phyloP scores from a whole-genome alignment of 768 basidiomycete species.

The Mycena filopes region DNA sequence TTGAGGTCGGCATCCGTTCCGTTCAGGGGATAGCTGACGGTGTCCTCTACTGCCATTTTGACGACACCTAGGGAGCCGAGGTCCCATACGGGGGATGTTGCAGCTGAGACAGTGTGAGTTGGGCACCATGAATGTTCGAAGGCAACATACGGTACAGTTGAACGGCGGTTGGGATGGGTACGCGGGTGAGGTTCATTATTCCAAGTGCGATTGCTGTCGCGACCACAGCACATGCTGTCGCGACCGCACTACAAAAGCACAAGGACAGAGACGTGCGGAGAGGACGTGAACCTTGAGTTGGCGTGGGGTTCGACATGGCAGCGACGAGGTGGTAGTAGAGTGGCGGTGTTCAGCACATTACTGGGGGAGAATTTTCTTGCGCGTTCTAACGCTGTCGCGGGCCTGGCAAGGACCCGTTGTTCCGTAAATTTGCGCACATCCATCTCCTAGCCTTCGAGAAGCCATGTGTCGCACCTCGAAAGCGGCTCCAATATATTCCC shows the following conservation, averaged over 20 bases:
- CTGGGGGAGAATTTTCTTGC: no score
- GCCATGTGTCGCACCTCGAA: no score
- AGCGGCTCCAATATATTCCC: no score
- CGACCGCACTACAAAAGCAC: background rate
- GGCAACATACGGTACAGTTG: background rate
- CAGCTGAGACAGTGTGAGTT: background rate
- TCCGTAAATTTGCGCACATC: no score
- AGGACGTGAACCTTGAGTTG: background rate
- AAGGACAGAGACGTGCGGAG: background rate
- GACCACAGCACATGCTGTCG: background rate
- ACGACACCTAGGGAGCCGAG: slow-evolving; percentile 35
- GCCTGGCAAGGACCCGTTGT: no score
- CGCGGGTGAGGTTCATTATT: background rate
- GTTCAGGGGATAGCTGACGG: slow-evolving; percentile 31
- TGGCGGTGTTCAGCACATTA: no score
- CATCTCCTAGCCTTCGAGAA: no score
- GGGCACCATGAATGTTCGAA: background rate
- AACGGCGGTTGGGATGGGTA: background rate
- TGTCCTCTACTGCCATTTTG: slow-evolving; percentile 36
- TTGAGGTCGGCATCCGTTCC: slow-evolving; percentile 22
- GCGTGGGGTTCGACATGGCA: no score
- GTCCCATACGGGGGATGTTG: slow-evolving; percentile 32
- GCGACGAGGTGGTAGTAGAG: no score
- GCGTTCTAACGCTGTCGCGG: no score
- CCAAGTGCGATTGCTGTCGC: background rate